A percentile compares a stretch with the other conserved stretches of the same genome.
Conservation (phyloP, 768 basidiomycete species). For the Daedaleopsis nitida region DNA sequence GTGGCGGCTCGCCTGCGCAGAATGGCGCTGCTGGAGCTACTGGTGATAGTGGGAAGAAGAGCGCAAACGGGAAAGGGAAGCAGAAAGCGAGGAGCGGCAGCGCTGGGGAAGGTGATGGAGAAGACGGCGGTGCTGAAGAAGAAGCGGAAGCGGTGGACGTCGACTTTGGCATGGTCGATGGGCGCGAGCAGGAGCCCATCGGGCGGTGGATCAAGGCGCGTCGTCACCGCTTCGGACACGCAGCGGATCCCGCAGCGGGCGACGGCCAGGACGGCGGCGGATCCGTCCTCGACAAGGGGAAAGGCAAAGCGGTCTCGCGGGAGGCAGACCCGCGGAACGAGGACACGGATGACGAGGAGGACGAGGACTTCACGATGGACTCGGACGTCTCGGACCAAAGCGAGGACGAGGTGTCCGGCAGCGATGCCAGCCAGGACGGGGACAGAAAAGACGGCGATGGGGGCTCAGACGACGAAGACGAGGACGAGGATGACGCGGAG, state of each 20-base stretch:
- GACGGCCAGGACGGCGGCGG: conserved; percentile 2
- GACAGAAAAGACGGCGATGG: conserved; percentile 16
- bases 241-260: conserved; percentile 5
- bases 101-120: conserved; percentile 7
- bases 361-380: conserved; percentile 33
- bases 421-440: conserved; percentile 32
- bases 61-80: background rate
- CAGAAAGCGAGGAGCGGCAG: background rate
- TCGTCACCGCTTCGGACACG: conserved; percentile 54
- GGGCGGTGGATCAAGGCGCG: conserved; percentile 64
- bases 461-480: conserved; percentile 11
- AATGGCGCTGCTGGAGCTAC: background rate
- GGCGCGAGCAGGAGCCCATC: conserved; percentile 65
- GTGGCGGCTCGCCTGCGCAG: conserved; percentile 27
- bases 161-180: conserved; percentile 73
- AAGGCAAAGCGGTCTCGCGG: conserved; percentile 16
- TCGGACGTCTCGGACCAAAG: conserved; percentile 14
- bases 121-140: conserved; percentile 38
- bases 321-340: conserved; percentile 20
- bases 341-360: conserved; percentile 34
- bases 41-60: background rate
- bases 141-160: conserved; percentile 58
- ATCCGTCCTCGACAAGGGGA: background rate
- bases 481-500: conserved; percentile 35
- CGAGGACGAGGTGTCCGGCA: conserved; percentile 37